These are phyloP conservation scores for Funneliformis caledonium DNA, from an alignment of 371 early-diverging fungal genomes.

Conservation along the genomic window DNA sequence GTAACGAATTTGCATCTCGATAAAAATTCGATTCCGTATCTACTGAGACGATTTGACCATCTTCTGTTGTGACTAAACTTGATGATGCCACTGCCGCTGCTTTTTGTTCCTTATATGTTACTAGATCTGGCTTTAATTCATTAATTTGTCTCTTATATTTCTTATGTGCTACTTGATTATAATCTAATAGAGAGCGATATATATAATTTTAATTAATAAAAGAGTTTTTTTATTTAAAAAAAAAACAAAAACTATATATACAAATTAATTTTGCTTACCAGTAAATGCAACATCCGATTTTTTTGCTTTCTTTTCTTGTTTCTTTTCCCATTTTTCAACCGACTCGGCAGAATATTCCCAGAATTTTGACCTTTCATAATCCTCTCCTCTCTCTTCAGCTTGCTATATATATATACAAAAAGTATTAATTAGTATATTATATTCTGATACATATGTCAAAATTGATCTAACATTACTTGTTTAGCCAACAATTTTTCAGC, in stretches of 20 bases:
- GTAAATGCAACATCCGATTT: slow-evolving; percentile 82
- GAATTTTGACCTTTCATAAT: slow-evolving; percentile 81
- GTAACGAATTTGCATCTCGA: slow-evolving; percentile 71
- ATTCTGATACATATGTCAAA: not conserved
- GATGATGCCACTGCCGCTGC: slow-evolving; percentile 44
- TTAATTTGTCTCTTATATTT: slow-evolving; percentile 82
- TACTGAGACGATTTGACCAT: slow-evolving; percentile 42
- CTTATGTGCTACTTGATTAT: slow-evolving; percentile 82
- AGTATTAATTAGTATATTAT: not conserved
- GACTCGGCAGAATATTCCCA: slow-evolving; percentile 87
- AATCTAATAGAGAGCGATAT: slow-evolving; percentile 54
- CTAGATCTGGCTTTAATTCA: slow-evolving; percentile 84
- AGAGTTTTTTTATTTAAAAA: not conserved
- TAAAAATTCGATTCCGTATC: slow-evolving; percentile 57
- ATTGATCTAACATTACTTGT: slow-evolving; percentile 48
- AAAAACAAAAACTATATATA: not conserved
- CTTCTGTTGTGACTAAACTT: slow-evolving; percentile 36
- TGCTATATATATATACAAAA: slow-evolving; percentile 48
- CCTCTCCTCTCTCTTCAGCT: slow-evolving; percentile 72
- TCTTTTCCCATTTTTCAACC: slow-evolving; percentile 87
- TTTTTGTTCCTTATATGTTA: slow-evolving; percentile 74
- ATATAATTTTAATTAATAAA: not conserved
- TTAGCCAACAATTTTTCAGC: slow-evolving; percentile 71
- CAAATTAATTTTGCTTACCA: slow-evolving; percentile 50
- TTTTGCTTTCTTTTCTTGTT: slow-evolving; percentile 67